These are phyloP conservation scores for Pelargonium citronellum DNA, from an alignment of 441 rosid genomes.

Conservation along the genomic window DNA sequence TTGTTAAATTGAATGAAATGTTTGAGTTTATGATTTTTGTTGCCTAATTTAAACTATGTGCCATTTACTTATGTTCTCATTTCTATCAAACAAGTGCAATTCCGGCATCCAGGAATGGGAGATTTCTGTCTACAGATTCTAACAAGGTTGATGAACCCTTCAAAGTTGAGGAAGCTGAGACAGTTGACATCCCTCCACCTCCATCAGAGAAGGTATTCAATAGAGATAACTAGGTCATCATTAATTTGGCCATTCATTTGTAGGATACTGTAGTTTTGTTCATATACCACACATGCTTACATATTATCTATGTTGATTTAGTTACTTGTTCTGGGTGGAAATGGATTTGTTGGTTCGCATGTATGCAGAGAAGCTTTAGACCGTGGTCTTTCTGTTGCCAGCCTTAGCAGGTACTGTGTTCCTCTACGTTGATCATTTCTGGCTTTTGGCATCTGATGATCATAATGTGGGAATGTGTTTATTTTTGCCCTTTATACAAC, in stretches of 20 bases:
- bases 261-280: neutral
- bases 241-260: neutral
- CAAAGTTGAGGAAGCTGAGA: constrained; percentile 86
- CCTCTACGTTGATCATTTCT: neutral
- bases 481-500: neutral
- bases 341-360: constrained; percentile 92
- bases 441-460: constrained; percentile 4
- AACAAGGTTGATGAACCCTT: constrained; percentile 61
- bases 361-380: constrained; percentile 76
- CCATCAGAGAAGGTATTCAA: constrained; percentile 59
- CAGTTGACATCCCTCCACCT: constrained; percentile 70
- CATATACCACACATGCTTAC: neutral
- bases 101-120: constrained; percentile 34
- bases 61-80: neutral
- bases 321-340: constrained; percentile 95
- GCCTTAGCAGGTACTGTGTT: constrained; percentile 76
- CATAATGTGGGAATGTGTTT: neutral
- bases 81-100: constrained; percentile 32
- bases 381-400: constrained; percentile 65
- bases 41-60: neutral
- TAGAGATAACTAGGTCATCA: neutral
- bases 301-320: constrained; percentile 25
- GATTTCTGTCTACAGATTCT: constrained; percentile 60
- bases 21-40: neutral
- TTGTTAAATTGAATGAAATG: neutral